Evolutionary conservation across 148 eudicot genomes (phyloP).

Genomic region (Rhododendron williamsianum): DNA sequence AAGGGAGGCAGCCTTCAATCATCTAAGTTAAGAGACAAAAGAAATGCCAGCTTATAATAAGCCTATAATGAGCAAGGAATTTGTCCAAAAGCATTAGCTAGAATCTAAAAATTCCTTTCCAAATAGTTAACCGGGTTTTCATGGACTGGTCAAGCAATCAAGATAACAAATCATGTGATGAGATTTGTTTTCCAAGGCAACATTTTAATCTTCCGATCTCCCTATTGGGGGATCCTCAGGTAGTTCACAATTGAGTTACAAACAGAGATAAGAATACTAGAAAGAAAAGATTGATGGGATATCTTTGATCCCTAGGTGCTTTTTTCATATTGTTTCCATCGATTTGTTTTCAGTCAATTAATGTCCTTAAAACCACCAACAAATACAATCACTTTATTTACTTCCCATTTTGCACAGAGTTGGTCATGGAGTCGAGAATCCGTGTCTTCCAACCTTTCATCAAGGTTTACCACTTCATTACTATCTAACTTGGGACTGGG

Average conservation of each 20-base stretch:
- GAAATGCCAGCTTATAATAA: slow-evolving; percentile 12
- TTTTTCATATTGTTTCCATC: neutral
- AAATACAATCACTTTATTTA: neutral
- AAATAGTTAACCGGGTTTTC: neutral
- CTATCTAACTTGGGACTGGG: neutral
- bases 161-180: neutral
- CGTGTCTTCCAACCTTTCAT: neutral
- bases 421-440: neutral
- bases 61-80: slow-evolving; percentile 5
- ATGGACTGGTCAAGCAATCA: neutral
- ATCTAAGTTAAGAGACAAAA: slow-evolving; percentile 43
- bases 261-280: neutral
- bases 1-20: slow-evolving; percentile 95
- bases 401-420: neutral
- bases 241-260: neutral
- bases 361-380: neutral
- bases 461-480: neutral
- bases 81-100: neutral
- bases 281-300: neutral
- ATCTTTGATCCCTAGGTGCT: neutral
- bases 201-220: neutral
- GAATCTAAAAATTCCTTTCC: neutral
- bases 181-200: neutral
- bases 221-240: neutral
- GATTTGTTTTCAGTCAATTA: neutral